These are phyloP conservation scores for Penicillium sp. DNA, from an alignment of 2,329 filamentous ascomycete genomes.

Conservation along the genomic window DNA sequence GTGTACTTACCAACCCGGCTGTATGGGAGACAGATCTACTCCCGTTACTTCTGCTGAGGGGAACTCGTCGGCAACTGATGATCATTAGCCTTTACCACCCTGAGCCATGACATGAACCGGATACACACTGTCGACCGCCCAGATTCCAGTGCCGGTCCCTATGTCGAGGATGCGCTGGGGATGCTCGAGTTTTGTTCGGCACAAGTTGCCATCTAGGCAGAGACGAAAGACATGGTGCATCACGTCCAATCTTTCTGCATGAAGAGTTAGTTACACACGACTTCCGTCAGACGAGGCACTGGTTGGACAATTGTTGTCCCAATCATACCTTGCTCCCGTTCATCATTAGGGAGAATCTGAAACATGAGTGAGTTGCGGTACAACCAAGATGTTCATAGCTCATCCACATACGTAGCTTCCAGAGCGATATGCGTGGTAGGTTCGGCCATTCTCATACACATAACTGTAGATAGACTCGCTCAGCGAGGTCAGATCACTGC, in stretches of 20 bases:
- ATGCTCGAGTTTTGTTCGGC: conserved; percentile 11
- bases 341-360: conserved; percentile 24
- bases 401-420: conserved; percentile 18
- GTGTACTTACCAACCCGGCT: conserved; percentile 41
- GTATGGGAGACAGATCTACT: conserved; percentile 53
- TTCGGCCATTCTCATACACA: conserved; percentile 35
- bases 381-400: background rate
- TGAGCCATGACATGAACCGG: background rate
- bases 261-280: background rate
- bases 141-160: conserved; percentile 23
- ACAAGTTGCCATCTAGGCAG: conserved; percentile 9
- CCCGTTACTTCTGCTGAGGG: conserved; percentile 48
- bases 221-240: conserved; percentile 16
- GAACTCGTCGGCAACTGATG: conserved; percentile 34
- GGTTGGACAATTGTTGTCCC: background rate
- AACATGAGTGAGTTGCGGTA: background rate
- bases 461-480: conserved; percentile 20
- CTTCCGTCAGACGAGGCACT: background rate
- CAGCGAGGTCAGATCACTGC: conserved; percentile 23
- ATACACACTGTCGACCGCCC: conserved; percentile 22
- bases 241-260: conserved; percentile 13
- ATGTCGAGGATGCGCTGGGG: conserved; percentile 15
- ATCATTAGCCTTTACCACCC: background rate
- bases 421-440: conserved; percentile 34
- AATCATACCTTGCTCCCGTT: conserved; percentile 20